Conservation (phyloP, 106 monocot species). For the Narthecium ossifragum region DNA sequence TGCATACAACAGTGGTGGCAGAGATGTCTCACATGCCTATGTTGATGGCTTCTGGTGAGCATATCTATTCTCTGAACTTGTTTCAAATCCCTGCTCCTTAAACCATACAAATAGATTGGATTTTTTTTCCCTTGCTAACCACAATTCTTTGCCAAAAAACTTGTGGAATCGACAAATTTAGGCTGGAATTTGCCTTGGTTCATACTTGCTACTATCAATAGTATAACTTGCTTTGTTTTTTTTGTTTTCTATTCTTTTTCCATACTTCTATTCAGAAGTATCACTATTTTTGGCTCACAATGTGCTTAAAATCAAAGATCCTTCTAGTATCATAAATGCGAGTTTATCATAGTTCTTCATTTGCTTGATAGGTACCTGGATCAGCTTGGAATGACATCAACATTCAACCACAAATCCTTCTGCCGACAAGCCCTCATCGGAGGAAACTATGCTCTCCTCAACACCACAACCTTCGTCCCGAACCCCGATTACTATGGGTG, state of each 20-base stretch:
- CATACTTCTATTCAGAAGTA: no score
- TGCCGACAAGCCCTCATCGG: conserved; percentile 36
- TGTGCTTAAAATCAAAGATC: no score
- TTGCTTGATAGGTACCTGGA: conserved; percentile 25
- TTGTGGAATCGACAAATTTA: no score
- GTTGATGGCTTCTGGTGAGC: conserved; percentile 5
- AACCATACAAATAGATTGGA: no score
- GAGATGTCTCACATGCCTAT: background rate
- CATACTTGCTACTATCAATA: no score
- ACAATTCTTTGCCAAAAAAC: no score
- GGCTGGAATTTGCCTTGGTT: no score
- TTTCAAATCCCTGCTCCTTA: no score
- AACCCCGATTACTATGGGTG: conserved; percentile 44
- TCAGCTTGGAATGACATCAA: conserved; percentile 28
- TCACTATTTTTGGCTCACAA: background rate
- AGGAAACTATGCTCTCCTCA: conserved; percentile 36
- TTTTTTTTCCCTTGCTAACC: no score
- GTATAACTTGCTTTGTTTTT: no score
- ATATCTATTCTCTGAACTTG: background rate
- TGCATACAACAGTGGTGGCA: conserved; percentile 57
- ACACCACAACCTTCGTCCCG: conserved; percentile 21
- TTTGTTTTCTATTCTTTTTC: no score
- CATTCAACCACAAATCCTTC: conserved; percentile 20
- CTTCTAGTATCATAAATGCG: no score
- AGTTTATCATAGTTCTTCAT: background rate